Percentiles rank a stretch among this genome's conserved stretches.
These are phyloP conservation scores for Geotrichum cucujoidarum DNA, from an alignment of 1,139 yeast genomes.

Conservation along the genomic window DNA sequence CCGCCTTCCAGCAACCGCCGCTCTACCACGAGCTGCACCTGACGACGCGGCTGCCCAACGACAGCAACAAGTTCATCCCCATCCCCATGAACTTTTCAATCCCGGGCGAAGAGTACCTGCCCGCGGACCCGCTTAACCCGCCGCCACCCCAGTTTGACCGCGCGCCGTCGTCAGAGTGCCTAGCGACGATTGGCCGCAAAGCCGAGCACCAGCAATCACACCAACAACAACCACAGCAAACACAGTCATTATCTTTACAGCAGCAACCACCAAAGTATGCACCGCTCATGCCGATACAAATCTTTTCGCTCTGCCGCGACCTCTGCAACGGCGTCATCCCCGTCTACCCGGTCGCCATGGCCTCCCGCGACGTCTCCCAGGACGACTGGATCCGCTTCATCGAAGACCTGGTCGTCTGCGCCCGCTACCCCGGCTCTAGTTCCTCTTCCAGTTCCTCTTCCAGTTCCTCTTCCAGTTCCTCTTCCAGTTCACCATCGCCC, in stretches of 20 bases:
- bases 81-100: conserved; percentile 9
- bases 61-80: conserved; percentile 1
- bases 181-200: neutral
- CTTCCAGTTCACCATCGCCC: neutral
- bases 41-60: neutral
- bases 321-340: conserved; percentile 9
- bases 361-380: neutral
- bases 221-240: neutral
- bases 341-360: conserved; percentile 7
- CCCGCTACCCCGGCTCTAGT: conserved; percentile 4
- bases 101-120: conserved; percentile 5
- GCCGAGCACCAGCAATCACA: neutral
- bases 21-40: conserved; percentile 1
- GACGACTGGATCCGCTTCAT: conserved; percentile 12
- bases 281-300: conserved; percentile 4
- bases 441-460: neutral
- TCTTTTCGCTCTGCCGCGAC: conserved; percentile 6
- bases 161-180: neutral
- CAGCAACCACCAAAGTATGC: neutral
- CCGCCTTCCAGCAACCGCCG: conserved; percentile 4
- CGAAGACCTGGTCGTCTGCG: conserved; percentile 9
- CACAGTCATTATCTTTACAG: too few species aligned
- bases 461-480: neutral
- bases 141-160: conserved; percentile 7
- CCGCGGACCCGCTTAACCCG: conserved; percentile 9